Percentiles rank a stretch among this genome's conserved stretches.
Evolutionary conservation across 371 early-diverging fungal genomes (phyloP).

Genomic region (Batrachochytrium dendrobatidis): DNA sequence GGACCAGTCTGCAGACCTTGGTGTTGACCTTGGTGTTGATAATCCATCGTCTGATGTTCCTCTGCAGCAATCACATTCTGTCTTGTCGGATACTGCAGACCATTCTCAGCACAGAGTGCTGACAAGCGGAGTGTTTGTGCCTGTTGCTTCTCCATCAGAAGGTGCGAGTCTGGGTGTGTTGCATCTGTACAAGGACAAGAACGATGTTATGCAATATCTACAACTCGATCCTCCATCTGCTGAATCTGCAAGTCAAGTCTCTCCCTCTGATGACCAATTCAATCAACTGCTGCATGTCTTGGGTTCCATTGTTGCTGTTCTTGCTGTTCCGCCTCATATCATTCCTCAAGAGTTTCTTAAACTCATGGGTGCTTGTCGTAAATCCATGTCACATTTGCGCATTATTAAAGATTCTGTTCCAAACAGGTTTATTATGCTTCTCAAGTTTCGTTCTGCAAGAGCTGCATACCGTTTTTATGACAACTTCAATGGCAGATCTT

Average conservation of each 20-base stretch:
- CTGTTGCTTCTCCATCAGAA: conserved; percentile 17
- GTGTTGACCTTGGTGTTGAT: too few relatives aligned
- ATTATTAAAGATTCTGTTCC: conserved; percentile 70
- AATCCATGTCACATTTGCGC: conserved; percentile 55
- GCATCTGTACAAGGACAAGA: conserved; percentile 58
- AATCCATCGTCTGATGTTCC: neutral
- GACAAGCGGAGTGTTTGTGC: conserved; percentile 26
- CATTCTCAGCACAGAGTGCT: neutral
- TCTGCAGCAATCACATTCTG: too few relatives aligned
- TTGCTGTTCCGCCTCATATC: conserved; percentile 84
- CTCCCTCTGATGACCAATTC: neutral
- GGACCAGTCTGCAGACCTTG: too few relatives aligned
- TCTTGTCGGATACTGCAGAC: neutral
- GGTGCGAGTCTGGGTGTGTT: conserved; percentile 53
- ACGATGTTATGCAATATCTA: conserved; percentile 21
- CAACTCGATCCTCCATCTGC: neutral
- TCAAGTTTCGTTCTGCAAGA: conserved; percentile 56
- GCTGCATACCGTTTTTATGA: conserved; percentile 60
- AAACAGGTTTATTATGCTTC: conserved; percentile 76
- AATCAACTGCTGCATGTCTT: neutral
- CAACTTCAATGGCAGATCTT: conserved; percentile 72
- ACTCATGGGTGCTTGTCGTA: conserved; percentile 61
- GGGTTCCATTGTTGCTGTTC: conserved; percentile 54
- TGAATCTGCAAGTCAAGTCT: neutral
- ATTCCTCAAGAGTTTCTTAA: conserved; percentile 74